phyloP scores from a whole-genome alignment of 2,329 filamentous ascomycete genomes.

The Camillea tinctor region DNA sequence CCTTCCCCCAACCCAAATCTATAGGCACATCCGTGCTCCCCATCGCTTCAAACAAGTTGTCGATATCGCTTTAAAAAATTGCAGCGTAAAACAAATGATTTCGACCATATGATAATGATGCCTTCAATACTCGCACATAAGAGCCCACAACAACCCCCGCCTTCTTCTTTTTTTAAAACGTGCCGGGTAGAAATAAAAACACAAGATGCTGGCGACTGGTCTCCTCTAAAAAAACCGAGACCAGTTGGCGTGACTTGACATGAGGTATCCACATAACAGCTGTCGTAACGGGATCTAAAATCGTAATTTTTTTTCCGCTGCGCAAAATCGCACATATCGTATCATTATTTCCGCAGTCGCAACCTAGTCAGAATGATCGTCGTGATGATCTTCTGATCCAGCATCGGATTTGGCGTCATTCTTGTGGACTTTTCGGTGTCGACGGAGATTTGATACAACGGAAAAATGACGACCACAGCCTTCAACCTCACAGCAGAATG shows the following conservation, averaged over 20 bases:
- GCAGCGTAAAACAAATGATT: constrained; percentile 19
- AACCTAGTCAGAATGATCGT: constrained; percentile 57
- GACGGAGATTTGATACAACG: constrained; percentile 90
- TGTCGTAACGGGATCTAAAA: constrained; percentile 24
- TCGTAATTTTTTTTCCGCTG: constrained; percentile 16
- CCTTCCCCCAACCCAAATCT: constrained; percentile 26
- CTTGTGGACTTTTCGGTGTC: constrained; percentile 96
- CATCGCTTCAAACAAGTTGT: constrained; percentile 25
- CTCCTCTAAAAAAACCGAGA: constrained; percentile 25
- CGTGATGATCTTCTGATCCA: constrained; percentile 62
- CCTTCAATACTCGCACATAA: constrained; percentile 19
- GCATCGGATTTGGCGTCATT: constrained; percentile 65
- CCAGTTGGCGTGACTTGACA: constrained; percentile 18
- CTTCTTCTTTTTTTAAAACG: constrained; percentile 19
- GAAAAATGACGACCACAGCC: constrained; percentile 96
- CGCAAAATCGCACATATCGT: constrained; percentile 19
- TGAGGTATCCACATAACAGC: constrained; percentile 24
- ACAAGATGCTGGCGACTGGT: constrained; percentile 21
- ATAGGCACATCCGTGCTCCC: constrained; percentile 29
- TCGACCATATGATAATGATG: constrained; percentile 7
- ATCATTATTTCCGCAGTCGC: constrained; percentile 11
- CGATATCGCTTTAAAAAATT: constrained; percentile 23
- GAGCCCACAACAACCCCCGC: constrained; percentile 7
- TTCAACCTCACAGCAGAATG: constrained; percentile 91
- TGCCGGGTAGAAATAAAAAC: constrained; percentile 19